phyloP scores from a whole-genome alignment of 176 grass and related monocot genomes.

The Hsuehochloa calcarea region DNA sequence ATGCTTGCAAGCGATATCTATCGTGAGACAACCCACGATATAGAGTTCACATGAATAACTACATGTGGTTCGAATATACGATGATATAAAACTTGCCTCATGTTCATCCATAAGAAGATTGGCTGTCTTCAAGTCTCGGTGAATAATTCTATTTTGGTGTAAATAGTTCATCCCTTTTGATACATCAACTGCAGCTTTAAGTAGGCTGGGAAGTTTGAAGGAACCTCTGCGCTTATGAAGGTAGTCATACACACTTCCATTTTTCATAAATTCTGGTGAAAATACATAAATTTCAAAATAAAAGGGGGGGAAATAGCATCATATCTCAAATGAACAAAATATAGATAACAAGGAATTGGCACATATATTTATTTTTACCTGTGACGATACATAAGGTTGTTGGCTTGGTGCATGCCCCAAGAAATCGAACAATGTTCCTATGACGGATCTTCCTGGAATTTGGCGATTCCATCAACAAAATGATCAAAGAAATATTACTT shows the following conservation, averaged over 20 bases:
- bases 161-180: conserved; percentile 84
- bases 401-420: conserved; percentile 68
- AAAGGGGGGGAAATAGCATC: neutral
- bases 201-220: conserved; percentile 64
- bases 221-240: conserved; percentile 80
- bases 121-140: conserved; percentile 78
- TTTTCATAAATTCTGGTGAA: conserved; percentile 63
- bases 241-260: conserved; percentile 75
- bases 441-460: conserved; percentile 61
- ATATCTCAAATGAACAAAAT: neutral
- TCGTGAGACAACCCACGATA: neutral
- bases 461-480: neutral
- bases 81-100: conserved; percentile 47
- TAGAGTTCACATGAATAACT: neutral
- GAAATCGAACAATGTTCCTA: conserved; percentile 79
- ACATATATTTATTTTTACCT: conserved; percentile 34
- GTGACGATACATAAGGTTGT: conserved; percentile 67
- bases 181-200: conserved; percentile 64
- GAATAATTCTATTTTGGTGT: conserved; percentile 80
- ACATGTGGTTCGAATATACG: neutral
- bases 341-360: neutral
- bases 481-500: neutral
- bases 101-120: conserved; percentile 91
- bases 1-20: neutral
- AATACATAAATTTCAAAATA: neutral